Evolutionary conservation across 1,284 basidiomycete species (phyloP).

Genomic region (Pulveroboletus sp.): DNA sequence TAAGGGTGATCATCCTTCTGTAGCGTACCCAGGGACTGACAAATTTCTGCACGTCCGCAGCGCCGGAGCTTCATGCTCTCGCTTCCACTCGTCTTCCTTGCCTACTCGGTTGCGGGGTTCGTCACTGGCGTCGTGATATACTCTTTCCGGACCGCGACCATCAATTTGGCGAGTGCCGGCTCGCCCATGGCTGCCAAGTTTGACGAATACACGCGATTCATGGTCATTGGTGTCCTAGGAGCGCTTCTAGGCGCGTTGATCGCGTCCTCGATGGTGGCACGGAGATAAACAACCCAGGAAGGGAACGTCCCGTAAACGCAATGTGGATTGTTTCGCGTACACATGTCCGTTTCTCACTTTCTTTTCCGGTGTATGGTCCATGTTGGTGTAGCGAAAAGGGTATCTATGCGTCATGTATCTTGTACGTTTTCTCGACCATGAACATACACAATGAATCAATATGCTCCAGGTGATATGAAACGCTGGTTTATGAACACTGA

Average conservation of each 20-base stretch:
- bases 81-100: slow-evolving; percentile 71
- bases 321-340: neutral
- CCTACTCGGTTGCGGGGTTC: slow-evolving; percentile 67
- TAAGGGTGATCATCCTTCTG: slow-evolving; percentile 34
- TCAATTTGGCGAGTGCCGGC: slow-evolving; percentile 37
- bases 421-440: neutral
- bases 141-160: slow-evolving; percentile 53
- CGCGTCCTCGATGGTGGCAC: slow-evolving; percentile 44
- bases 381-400: neutral
- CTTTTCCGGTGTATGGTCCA: neutral
- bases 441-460: neutral
- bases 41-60: slow-evolving; percentile 37
- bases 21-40: neutral
- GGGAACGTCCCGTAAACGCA: neutral
- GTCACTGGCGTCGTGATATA: slow-evolving; percentile 65
- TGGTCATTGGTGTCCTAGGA: slow-evolving; percentile 60
- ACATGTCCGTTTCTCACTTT: neutral
- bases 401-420: slow-evolving; percentile 19
- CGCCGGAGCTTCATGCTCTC: slow-evolving; percentile 63
- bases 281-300: slow-evolving; percentile 14
- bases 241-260: slow-evolving; percentile 63
- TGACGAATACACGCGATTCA: slow-evolving; percentile 61
- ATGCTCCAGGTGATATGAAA: neutral
- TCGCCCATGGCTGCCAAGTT: slow-evolving; percentile 45
- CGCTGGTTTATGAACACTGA: too few relatives aligned